Evolutionary conservation across 2,329 filamentous ascomycete species (phyloP), one percentile per base, ranked within the genome.

Genomic region (Penicillium sp.): DNA sequence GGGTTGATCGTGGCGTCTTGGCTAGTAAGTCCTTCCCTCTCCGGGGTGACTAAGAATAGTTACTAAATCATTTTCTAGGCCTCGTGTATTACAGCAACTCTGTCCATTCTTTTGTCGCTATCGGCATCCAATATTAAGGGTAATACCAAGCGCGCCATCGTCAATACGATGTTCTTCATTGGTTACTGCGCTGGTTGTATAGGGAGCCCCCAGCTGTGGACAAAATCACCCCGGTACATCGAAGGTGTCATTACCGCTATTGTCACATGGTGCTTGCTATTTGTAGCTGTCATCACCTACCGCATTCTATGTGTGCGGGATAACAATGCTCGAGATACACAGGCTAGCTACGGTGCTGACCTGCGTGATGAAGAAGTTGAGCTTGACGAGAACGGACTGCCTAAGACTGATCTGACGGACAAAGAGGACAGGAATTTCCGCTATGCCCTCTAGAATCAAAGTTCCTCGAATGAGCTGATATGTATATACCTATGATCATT

Each of bases 51-150:
- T 6, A 20, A 22, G 9, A 44, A 31, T 18, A 1, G 11, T 2
- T 12, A 40, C 18, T 40, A 12, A 40, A 5, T 14, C 4, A 14
- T 35, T 37, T 2, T 3, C 37, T 25, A 73, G 67, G 70, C 76
- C 25, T 78, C 76, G 1, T 76, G 74, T 51, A 78, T 79, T 54
- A 75, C 75, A 8, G 69, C 73, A 26, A 64, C 70, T 29, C 75
- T 73, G 73, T 75, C 73, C 3, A 73, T 79, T 22, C 69, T 79
- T 1, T 69, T 80, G 8, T 75, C 71, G 1, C 70, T 81, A 1
- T 72, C 69, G 1, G 78, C 79, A 0, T 81, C 78, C 3, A 82
- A 82, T 52, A 73, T 81, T 25, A 79, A 80, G 49, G 79, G 80
- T 0, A 82, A 82, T 62, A 82, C 79, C 1, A 82, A 82, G 60